phyloP scores from a whole-genome alignment of 2,329 filamentous ascomycete species.

The Hymenoscyphus fructigenus region DNA sequence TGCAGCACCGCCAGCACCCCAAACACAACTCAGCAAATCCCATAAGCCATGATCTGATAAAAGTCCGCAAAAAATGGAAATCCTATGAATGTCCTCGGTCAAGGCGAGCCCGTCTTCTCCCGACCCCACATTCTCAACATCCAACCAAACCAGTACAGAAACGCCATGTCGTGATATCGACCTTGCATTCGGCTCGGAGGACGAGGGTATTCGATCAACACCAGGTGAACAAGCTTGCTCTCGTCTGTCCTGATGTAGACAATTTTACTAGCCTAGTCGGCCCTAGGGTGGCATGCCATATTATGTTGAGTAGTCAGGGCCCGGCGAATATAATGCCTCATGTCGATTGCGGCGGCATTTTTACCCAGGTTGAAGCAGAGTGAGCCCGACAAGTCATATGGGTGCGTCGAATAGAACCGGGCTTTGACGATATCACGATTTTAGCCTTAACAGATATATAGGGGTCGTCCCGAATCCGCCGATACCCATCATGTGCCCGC shows the following conservation, averaged over 20 bases:
- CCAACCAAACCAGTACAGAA: background rate
- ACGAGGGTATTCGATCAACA: background rate
- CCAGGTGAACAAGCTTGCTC: background rate
- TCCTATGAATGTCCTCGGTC: background rate
- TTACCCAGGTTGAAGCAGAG: slow-evolving; percentile 19
- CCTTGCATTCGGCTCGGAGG: background rate
- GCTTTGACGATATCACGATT: slow-evolving; percentile 6
- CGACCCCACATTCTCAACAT: slow-evolving; percentile 15
- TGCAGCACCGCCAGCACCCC: background rate
- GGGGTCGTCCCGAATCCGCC: slow-evolving; percentile 19
- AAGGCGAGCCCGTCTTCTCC: slow-evolving; percentile 20
- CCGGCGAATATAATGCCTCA: slow-evolving; percentile 9
- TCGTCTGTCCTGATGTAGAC: slow-evolving; percentile 16
- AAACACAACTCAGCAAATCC: background rate
- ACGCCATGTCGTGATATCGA: background rate
- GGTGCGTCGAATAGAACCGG: slow-evolving; percentile 18
- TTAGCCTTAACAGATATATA: slow-evolving; percentile 21
- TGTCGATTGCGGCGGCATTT: slow-evolving; percentile 14
- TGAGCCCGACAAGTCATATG: slow-evolving; percentile 18
- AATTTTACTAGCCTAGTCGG: slow-evolving; percentile 6
- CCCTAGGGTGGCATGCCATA: slow-evolving; percentile 6
- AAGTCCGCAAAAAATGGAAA: background rate
- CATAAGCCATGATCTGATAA: background rate
- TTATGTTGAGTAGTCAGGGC: background rate
- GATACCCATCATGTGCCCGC: slow-evolving; percentile 22